Base-by-base conservation (phyloP, 352 stramenopile species). In the Phytophthora pisi region DNA sequence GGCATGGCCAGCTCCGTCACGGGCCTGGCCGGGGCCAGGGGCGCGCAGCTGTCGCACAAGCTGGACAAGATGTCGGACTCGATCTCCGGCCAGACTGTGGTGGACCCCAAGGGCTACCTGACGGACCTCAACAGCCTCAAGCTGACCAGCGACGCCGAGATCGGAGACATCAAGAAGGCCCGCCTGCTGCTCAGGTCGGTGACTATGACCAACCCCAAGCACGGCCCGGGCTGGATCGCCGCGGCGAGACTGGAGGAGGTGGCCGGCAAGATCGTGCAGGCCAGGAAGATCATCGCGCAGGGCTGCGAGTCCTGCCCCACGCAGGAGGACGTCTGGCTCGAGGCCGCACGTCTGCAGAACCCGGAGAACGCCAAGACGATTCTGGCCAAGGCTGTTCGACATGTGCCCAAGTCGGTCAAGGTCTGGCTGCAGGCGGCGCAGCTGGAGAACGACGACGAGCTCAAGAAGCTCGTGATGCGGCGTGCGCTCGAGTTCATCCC, bases 91-190 rank as follows among this genome's bases (percentile, higher is more conserved):
- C 96, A 99, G 83, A 99, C 96, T 0, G 95, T 98, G 2, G 92
- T 99, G 26, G 97, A 99, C 77, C 96, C 97, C 0, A 97, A 98
- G 71, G 97, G 98, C 8, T 99, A 99, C 76, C 70, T 99, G n/a
- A 99, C 97, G 2, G 93, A 97, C 66, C 80, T 99, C 38, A 98
- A 98, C 66, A 98, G 80, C 57, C 62, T 98, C 43, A 98, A 98
- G 66, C 89, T 99, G 45, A 93, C 86, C 34, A 95, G 86, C 24
- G 92, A 98, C 59, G 91, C 95, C 0, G 94, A 99, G 75, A 96
- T 99, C 42, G 97, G 96, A 23, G 98, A 99, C 78, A 98, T 99
- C 46, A 98, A 99, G 69, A 99, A 99, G 70, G 97, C 97, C 20
- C 86, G 97, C 9, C 73, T 99, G 45, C 74, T 99, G 13, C 85